Evolutionary conservation across 192 early-diverging fungal genomes (phyloP), one percentile per base, ranked within the genome.

Genomic region (Coemansia sp.): DNA sequence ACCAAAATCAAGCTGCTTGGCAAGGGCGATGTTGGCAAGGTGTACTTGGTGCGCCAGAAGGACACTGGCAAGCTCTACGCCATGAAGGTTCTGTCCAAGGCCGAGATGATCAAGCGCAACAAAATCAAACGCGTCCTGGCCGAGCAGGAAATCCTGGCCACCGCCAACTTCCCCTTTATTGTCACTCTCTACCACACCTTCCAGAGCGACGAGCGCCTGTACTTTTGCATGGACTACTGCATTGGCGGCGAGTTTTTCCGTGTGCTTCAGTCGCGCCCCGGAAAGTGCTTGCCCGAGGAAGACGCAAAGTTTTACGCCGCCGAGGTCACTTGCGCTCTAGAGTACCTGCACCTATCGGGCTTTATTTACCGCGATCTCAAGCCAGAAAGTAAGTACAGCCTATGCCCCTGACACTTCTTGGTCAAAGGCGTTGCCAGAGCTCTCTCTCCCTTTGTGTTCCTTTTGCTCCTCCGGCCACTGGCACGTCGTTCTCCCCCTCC

Each of bases 341-440:
- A 97, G 77, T 99, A 95, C 59, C 75, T 99, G 50, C 97, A 99
- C 66, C 78, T 94, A 21, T 90, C 90, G 70, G 97, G 95, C 3
- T 94, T 93, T 56, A 95, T 99, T 49, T 99, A 99, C 77, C 79
- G 97, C 25, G 97, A 99, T 70, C 81, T 99, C 36, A 99, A 99
- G 66, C 97, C 97, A 23, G 97, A 97, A 62, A 97, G 71, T 75
- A 75, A 75, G 71, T 65, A 29, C 32, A 45, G 30, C 23, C 31
- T 86, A n/a, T n/a, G n/a, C n/a, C n/a, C n/a, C n/a, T n/a, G n/a
- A n/a, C n/a, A n/a, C n/a, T n/a, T n/a, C n/a, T n/a, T n/a, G n/a
- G n/a, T n/a, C n/a, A n/a, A n/a, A n/a, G n/a, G n/a, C n/a, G n/a
- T n/a, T n/a, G n/a, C n/a, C n/a, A n/a, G n/a, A n/a, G n/a, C n/a